A percentile compares a stretch with the other conserved stretches of the same genome.
Evolutionary conservation across 2,329 filamentous ascomycete genomes (phyloP).

Genomic region (Verticillium albo-atrum): DNA sequence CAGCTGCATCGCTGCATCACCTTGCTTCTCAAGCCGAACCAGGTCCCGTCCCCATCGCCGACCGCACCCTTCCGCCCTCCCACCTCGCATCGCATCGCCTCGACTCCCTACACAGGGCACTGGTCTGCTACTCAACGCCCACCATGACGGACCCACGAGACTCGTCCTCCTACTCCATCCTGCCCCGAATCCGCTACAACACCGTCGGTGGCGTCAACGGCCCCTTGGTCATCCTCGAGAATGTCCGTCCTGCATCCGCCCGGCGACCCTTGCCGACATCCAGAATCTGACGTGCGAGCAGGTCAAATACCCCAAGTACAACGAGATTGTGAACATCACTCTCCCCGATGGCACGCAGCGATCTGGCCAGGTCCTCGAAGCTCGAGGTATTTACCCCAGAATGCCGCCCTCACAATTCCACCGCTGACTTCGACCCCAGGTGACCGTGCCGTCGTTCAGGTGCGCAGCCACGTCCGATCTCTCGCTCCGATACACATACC

Average conservation of each 20-base stretch:
- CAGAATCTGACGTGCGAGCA: constrained; percentile 27
- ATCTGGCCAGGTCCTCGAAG: constrained; percentile 94
- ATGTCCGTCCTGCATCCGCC: constrained; percentile 54
- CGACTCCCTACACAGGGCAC: constrained; percentile 10
- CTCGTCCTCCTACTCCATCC: constrained; percentile 55
- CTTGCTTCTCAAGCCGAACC: constrained; percentile 5
- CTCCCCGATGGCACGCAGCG: constrained; percentile 92
- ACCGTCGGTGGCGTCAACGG: constrained; percentile 98
- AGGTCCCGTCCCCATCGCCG: constrained; percentile 7
- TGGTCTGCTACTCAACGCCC: constrained; percentile 11
- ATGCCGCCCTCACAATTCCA: constrained; percentile 3
- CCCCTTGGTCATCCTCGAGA: constrained; percentile 94
- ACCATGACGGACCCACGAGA: constrained; percentile 54
- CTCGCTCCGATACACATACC: neutral
- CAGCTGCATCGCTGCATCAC: constrained; percentile 12
- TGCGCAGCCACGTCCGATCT: constrained; percentile 33
- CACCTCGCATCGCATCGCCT: constrained; percentile 5
- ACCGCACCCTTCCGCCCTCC: constrained; percentile 8
- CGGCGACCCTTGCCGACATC: constrained; percentile 1
- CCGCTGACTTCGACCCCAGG: constrained; percentile 46
- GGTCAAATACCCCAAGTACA: constrained; percentile 97
- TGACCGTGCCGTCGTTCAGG: constrained; percentile 91
- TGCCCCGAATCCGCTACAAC: constrained; percentile 80
- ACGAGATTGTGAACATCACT: constrained; percentile 95
- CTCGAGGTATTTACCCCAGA: constrained; percentile 65